These are phyloP conservation scores for Pleomassaria siparia DNA, from an alignment of 2,329 filamentous ascomycete genomes.

Conservation along the genomic window DNA sequence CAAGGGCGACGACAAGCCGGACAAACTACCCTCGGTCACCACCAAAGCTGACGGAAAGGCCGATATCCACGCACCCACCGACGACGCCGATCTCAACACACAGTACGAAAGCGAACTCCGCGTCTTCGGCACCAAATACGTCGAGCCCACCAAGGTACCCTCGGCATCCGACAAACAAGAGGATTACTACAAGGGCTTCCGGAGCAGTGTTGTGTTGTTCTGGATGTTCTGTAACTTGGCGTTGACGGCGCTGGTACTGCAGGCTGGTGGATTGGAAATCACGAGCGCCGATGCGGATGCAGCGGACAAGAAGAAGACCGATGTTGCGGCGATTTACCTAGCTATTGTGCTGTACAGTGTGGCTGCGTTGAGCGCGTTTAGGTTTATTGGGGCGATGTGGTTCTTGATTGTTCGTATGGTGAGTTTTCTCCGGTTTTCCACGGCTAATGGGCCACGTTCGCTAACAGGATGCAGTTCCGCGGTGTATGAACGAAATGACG, in stretches of 20 bases:
- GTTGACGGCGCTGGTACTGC: constrained; percentile 81
- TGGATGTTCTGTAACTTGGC: constrained; percentile 98
- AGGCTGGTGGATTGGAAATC: constrained; percentile 75
- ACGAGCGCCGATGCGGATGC: constrained; percentile 43
- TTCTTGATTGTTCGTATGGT: constrained; percentile 69
- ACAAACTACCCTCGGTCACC: constrained; percentile 83
- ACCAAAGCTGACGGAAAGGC: constrained; percentile 95
- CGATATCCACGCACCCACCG: constrained; percentile 80
- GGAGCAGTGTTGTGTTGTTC: constrained; percentile 84
- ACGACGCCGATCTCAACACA: constrained; percentile 91
- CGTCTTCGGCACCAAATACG: constrained; percentile 72
- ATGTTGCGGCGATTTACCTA: constrained; percentile 79
- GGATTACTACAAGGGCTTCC: constrained; percentile 97
- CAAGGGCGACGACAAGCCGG: constrained; percentile 94
- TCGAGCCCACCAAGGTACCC: constrained; percentile 67
- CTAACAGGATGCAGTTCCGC: constrained; percentile 51
- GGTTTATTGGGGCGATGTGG: constrained; percentile 86
- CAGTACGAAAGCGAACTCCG: constrained; percentile 87
- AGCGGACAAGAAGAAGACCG: constrained; percentile 47
- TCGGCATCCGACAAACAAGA: constrained; percentile 78
- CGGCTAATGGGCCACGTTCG: not conserved
- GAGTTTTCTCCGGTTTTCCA: constrained; percentile 16
- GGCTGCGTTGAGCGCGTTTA: constrained; percentile 78
- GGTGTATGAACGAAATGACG: constrained; percentile 44
- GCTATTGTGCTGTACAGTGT: constrained; percentile 86